A percentile compares a stretch with the other conserved stretches of the same genome.
phyloP scores from a whole-genome alignment of 371 early-diverging fungal species.

The Chytridiales sp. region DNA sequence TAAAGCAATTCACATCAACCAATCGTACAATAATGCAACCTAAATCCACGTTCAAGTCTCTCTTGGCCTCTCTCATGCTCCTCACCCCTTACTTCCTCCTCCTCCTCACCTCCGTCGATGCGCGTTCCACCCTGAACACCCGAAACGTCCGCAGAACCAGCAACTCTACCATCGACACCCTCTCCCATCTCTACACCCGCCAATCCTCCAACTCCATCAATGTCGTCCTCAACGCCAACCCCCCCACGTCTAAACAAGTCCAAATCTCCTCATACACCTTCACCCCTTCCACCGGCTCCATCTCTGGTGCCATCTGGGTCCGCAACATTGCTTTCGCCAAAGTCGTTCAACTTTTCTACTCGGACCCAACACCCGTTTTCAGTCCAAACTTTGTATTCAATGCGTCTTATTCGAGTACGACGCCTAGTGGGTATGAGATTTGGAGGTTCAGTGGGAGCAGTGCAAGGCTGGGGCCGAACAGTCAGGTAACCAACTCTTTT shows the following conservation, averaged over 20 bases:
- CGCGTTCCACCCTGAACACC: too few relatives aligned
- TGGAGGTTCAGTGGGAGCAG: constrained; percentile 2
- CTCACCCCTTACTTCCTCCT: too few relatives aligned
- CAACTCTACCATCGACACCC: too few relatives aligned
- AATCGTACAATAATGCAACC: too few relatives aligned
- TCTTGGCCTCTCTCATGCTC: too few relatives aligned
- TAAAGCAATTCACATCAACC: too few relatives aligned
- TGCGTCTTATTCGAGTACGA: constrained; percentile 2
- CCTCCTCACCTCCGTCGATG: too few relatives aligned
- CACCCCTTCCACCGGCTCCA: background rate
- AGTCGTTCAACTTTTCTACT: constrained; percentile 5
- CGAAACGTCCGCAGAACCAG: too few relatives aligned
- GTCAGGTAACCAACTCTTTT: constrained; percentile 1
- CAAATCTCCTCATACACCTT: background rate
- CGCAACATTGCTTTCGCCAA: constrained; percentile 4
- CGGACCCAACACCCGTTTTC: background rate
- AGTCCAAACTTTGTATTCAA: constrained; percentile 2
- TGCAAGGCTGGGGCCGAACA: background rate
- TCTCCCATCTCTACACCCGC: too few relatives aligned
- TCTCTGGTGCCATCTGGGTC: constrained; percentile 10
- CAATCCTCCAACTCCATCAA: too few relatives aligned
- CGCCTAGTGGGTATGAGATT: constrained; percentile 5
- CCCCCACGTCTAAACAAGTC: background rate
- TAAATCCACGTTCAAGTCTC: too few relatives aligned
- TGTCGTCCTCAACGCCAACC: constrained; percentile 4